Evolutionary conservation across 306 rosid genomes (phyloP).

Genomic region (Trichosanthes truncata): DNA sequence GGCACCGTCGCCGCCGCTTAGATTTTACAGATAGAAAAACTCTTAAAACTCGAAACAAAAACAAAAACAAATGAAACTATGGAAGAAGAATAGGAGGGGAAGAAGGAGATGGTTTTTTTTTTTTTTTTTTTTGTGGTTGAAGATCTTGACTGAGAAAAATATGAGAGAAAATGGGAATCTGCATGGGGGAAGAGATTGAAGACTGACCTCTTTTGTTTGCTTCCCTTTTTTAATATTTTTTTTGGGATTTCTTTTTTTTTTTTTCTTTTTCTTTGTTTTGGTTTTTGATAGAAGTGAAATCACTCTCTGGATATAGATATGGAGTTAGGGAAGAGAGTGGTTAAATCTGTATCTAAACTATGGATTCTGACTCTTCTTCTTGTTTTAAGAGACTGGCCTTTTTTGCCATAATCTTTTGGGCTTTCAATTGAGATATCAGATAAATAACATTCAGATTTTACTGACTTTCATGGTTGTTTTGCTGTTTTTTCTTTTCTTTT

Average conservation of each 20-base stretch:
- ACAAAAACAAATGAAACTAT: too few relatives aligned
- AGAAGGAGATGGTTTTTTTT: not conserved
- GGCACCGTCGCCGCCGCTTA: constrained; percentile 82
- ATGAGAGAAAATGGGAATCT: not conserved
- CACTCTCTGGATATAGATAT: not conserved
- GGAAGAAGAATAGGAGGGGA: not conserved
- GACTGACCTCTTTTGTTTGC: not conserved
- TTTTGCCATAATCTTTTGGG: not conserved
- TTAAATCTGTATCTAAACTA: not conserved
- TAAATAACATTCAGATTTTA: not conserved
- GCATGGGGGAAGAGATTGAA: not conserved
- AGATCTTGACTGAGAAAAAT: not conserved
- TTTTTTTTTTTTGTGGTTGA: not conserved
- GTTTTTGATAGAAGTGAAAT: not conserved
- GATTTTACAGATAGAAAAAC: not conserved
- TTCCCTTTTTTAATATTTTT: too few relatives aligned
- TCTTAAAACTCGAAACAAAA: not conserved
- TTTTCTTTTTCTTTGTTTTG: too few relatives aligned
- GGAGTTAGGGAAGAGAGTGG: not conserved
- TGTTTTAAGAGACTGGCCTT: not conserved
- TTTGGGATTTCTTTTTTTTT: too few relatives aligned
- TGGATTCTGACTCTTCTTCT: not conserved
- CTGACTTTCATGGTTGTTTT: not conserved
- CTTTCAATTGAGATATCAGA: not conserved
- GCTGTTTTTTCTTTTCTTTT: too few relatives aligned